Evolutionary conservation across 1,284 basidiomycete species (phyloP).

Genomic region (Apiotrichum veenhuisii): DNA sequence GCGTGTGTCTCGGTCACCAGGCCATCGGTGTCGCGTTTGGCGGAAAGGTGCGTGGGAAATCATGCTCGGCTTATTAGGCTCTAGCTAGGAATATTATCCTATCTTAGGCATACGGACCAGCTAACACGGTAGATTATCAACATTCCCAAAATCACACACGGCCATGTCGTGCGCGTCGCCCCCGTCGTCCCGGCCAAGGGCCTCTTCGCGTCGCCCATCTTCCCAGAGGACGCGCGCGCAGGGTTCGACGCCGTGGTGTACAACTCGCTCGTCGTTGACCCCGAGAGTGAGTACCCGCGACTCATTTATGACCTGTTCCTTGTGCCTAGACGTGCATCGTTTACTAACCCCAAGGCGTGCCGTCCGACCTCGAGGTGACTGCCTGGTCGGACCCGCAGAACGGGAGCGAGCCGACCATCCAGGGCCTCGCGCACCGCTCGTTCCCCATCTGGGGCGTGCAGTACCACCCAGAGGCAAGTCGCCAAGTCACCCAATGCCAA

Average conservation of each 20-base stretch:
- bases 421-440: slow-evolving; percentile 55
- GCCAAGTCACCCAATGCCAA: no score
- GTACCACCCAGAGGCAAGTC: slow-evolving; percentile 79
- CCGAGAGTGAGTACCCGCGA: slow-evolving; percentile 32
- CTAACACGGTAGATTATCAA: slow-evolving; percentile 39
- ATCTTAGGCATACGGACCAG: neutral
- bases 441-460: slow-evolving; percentile 90
- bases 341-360: slow-evolving; percentile 39
- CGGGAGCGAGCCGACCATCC: slow-evolving; percentile 39
- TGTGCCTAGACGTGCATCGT: neutral
- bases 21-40: slow-evolving; percentile 78
- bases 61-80: slow-evolving; percentile 26
- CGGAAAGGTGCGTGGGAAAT: slow-evolving; percentile 54
- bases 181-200: slow-evolving; percentile 30
- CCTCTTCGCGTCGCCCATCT: slow-evolving; percentile 33
- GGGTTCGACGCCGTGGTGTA: slow-evolving; percentile 76
- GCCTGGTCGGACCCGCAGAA: slow-evolving; percentile 47
- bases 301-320: no score
- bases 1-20: slow-evolving; percentile 86
- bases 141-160: slow-evolving; percentile 58
- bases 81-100: neutral
- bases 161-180: slow-evolving; percentile 65
- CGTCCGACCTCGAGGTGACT: slow-evolving; percentile 51
- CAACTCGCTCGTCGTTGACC: slow-evolving; percentile 55
- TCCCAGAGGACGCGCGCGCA: slow-evolving; percentile 24